Evolutionary conservation across 148 eudicot genomes (phyloP).

Genomic region (Selenicereus undatus): DNA sequence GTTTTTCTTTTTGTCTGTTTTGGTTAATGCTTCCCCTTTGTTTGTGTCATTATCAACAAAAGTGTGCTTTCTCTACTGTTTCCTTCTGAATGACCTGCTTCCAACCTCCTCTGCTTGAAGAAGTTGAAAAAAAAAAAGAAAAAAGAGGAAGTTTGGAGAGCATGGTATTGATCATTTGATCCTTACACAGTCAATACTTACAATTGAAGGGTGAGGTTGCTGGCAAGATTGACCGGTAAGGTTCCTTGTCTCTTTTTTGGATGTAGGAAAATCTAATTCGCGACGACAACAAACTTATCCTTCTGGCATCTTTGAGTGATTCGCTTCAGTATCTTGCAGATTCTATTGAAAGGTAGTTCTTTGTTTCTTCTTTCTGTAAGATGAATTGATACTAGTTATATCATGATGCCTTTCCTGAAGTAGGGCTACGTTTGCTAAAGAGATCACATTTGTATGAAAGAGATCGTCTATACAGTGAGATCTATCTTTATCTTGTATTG

Average conservation of each 20-base stretch:
- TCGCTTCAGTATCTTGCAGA: conserved; percentile 99
- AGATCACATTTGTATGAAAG: background rate
- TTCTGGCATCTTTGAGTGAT: conserved; percentile 93
- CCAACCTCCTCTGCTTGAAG: background rate
- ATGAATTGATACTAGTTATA: background rate
- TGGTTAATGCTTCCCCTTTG: background rate
- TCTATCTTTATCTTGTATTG: background rate
- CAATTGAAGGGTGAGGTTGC: background rate
- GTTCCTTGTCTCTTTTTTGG: conserved; percentile 5
- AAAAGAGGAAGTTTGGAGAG: background rate
- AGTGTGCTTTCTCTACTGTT: background rate
- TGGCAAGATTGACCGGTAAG: background rate
- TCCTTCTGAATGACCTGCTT: background rate
- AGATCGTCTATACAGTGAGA: background rate
- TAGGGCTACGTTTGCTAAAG: background rate
- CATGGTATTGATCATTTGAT: background rate
- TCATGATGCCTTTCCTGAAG: background rate
- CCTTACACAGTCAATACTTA: background rate
- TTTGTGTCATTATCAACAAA: background rate
- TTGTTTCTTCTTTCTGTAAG: background rate
- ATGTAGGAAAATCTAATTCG: conserved; percentile 92
- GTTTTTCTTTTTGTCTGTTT: background rate
- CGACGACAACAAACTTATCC: conserved; percentile 88
- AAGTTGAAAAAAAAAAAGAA: background rate
- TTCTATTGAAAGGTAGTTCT: conserved; percentile 83